Percentiles rank a stretch among this genome's conserved stretches.
These are phyloP conservation scores for Colletotrichum phormii DNA, from an alignment of 2,329 filamentous ascomycete species.

Conservation along the genomic window DNA sequence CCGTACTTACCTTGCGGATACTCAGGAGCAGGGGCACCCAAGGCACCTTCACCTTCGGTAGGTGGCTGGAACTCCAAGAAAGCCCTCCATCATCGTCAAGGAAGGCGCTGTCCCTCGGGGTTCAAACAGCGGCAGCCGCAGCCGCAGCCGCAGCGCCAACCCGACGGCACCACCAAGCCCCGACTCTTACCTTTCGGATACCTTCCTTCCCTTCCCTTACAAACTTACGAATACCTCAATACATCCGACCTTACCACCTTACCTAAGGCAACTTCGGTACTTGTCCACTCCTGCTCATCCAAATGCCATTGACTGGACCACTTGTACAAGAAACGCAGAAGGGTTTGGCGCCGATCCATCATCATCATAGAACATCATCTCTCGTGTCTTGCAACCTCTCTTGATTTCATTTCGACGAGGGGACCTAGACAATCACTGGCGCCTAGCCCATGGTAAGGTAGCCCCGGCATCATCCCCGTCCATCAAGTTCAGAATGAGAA, in stretches of 20 bases:
- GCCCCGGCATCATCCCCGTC: background rate
- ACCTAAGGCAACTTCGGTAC: too few relatives aligned
- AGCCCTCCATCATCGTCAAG: background rate
- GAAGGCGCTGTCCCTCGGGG: slow-evolving; percentile 3
- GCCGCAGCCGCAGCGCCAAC: background rate
- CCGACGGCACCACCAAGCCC: background rate
- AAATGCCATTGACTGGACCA: slow-evolving; percentile 17
- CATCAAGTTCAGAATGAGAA: background rate
- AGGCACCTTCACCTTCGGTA: background rate
- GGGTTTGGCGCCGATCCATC: background rate
- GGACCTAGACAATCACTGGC: background rate
- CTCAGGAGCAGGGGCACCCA: background rate
- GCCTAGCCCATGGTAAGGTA: background rate
- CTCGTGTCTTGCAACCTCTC: too few relatives aligned
- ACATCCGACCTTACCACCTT: too few relatives aligned
- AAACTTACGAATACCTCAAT: too few relatives aligned
- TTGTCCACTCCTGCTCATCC: too few relatives aligned
- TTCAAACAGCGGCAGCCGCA: background rate
- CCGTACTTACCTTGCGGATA: too few relatives aligned
- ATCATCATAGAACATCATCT: background rate
- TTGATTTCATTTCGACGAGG: background rate
- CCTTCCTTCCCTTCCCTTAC: too few relatives aligned
- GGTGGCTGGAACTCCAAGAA: background rate
- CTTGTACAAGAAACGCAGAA: slow-evolving; percentile 30
- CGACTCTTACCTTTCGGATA: background rate